phyloP scores from a whole-genome alignment of 2,329 filamentous ascomycete species.

The Aspergillus vadensis region DNA sequence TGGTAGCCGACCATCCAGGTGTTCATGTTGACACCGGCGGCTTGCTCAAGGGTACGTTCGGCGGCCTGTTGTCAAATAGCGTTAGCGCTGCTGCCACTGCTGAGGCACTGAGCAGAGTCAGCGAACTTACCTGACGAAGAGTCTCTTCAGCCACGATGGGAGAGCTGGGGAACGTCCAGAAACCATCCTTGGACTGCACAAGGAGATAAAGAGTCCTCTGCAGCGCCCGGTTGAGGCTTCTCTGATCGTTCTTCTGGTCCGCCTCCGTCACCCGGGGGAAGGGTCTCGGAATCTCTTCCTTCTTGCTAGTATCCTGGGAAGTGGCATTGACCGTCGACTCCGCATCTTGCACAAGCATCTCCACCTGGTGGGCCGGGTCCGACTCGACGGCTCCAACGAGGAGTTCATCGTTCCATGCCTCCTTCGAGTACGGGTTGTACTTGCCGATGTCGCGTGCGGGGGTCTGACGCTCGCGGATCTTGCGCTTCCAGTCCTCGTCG shows the following conservation, averaged over 20 bases:
- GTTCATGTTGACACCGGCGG: conserved; percentile 94
- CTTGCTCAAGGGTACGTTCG: conserved; percentile 71
- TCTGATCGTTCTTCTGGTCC: conserved; percentile 71
- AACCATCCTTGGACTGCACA: conserved; percentile 68
- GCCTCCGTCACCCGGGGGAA: conserved; percentile 73
- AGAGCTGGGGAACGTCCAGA: conserved; percentile 82
- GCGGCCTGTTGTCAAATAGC: conserved; percentile 65
- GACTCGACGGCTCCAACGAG: conserved; percentile 71
- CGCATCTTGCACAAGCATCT: conserved; percentile 73
- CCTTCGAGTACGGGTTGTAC: conserved; percentile 73
- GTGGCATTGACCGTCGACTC: conserved; percentile 52
- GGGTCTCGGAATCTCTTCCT: conserved; percentile 70
- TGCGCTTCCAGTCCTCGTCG: conserved; percentile 87
- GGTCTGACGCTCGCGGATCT: conserved; percentile 73
- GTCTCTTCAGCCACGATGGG: conserved; percentile 70
- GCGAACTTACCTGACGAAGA: conserved; percentile 72
- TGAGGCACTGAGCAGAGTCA: neutral
- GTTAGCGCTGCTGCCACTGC: conserved; percentile 1
- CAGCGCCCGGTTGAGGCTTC: conserved; percentile 76
- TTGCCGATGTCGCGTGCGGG: conserved; percentile 81
- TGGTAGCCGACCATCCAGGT: conserved; percentile 94
- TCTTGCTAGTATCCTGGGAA: conserved; percentile 50
- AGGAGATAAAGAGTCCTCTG: conserved; percentile 85
- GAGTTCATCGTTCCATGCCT: conserved; percentile 90
- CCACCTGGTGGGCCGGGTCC: conserved; percentile 64